Base-by-base conservation (phyloP, 768 basidiomycete species). In the Dentipellis fragilis region DNA sequence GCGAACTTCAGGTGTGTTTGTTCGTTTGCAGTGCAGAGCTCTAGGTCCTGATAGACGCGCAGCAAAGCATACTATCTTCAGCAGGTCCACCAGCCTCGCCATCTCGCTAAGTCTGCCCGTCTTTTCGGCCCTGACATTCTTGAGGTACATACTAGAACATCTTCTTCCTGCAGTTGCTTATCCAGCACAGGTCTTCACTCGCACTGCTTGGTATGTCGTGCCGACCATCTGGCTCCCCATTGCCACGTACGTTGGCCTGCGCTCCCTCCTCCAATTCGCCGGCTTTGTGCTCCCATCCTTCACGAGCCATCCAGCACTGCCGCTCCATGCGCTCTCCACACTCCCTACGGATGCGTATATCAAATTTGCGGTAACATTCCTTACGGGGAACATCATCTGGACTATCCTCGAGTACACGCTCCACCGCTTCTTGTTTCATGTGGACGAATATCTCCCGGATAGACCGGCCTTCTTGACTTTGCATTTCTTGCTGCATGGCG, bases 351-450 rank as follows among this genome's bases (percentile, higher is more conserved):
- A 71, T 4, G 77, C 83, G 2, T 71, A 84, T 56, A 60, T 69
- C 10, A 82, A 87, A 62, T 77, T 84, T 0, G 54, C 79, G 17
- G 59, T 72, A 0, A 95, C 84, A 69, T 97, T 94, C 76, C 68
- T 92, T 57, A 51, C 83, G 42, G 96, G 96, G 5, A 93, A 91
- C 67, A 35, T 96, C 51, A 75, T 95, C 55, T 99, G 95, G 95
- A 98, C 96, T 0, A 67, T 96, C 57, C 71, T 96, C 68, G 96
- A 98, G 70, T 99, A 98, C 67, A 73, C 76, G 11, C 72, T 99
- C 64, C 96, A 99, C 71, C 86, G 96, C 42, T 97, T 97, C 81
- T 72, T 99, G 51, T 99, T 99, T 83, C 96, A 99, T 69, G 73
- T 99, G 63, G 96, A 99, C 66, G 76, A 82, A 9, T 69, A 77